These are phyloP conservation scores for Laburnicola sp. DNA, from an alignment of 2,329 filamentous ascomycete genomes.

Conservation along the genomic window DNA sequence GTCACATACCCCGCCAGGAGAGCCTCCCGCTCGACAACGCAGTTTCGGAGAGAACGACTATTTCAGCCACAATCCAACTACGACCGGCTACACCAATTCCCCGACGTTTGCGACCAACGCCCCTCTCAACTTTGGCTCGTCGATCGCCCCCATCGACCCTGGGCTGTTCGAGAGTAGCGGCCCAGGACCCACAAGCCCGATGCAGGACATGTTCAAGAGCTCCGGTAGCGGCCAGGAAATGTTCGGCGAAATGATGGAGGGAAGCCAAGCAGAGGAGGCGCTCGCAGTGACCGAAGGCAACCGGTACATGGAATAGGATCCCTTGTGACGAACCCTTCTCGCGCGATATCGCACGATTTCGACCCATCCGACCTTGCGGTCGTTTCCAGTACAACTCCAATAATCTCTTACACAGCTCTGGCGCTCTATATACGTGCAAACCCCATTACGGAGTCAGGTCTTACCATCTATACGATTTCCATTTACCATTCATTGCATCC, in stretches of 20 bases:
- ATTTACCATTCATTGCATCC: conserved; percentile 13
- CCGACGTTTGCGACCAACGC: conserved; percentile 39
- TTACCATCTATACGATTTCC: conserved; percentile 6
- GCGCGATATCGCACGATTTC: background rate
- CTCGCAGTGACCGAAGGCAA: conserved; percentile 42
- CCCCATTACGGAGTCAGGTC: background rate
- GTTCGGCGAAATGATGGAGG: conserved; percentile 43
- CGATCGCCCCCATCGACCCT: conserved; percentile 42
- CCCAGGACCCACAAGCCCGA: conserved; percentile 36
- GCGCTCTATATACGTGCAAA: background rate
- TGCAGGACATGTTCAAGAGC: conserved; percentile 44
- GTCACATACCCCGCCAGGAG: conserved; percentile 44
- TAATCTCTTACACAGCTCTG: background rate
- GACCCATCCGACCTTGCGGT: too few species aligned
- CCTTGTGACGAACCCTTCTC: conserved; percentile 4
- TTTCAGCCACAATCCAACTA: conserved; percentile 33
- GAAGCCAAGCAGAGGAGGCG: conserved; percentile 44
- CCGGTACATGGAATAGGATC: conserved; percentile 37
- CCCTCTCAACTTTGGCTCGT: conserved; percentile 35
- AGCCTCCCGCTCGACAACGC: conserved; percentile 35
- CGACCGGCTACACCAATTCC: conserved; percentile 35
- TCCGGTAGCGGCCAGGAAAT: conserved; percentile 42
- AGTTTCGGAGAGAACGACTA: conserved; percentile 37
- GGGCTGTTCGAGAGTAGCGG: conserved; percentile 41
- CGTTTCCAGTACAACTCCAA: too few species aligned